Percentiles rank a stretch among this genome's conserved stretches.
phyloP scores from a whole-genome alignment of 495 filamentous ascomycete species.

The Friedmanniomyces simplex region DNA sequence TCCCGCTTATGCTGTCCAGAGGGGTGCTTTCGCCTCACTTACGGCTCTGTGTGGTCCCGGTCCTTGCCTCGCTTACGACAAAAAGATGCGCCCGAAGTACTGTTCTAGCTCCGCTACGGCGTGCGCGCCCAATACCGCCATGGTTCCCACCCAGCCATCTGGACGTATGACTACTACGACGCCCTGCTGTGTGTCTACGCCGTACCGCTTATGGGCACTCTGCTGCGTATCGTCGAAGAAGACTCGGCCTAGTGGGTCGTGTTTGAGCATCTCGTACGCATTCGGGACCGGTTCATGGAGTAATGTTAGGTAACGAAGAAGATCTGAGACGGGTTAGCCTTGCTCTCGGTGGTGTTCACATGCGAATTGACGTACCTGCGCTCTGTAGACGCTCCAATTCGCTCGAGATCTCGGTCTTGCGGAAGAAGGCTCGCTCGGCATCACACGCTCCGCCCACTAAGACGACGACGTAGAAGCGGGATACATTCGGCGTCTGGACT shows the following conservation, averaged over 20 bases:
- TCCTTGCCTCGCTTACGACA: background rate
- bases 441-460: conserved; percentile 27
- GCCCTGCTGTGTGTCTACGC: conserved; percentile 27
- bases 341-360: background rate
- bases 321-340: background rate
- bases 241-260: conserved; percentile 29
- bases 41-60: no score
- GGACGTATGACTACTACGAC: conserved; percentile 35
- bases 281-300: conserved; percentile 27
- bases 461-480: conserved; percentile 31
- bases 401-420: conserved; percentile 1
- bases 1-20: no score
- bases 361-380: background rate
- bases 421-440: conserved; percentile 17
- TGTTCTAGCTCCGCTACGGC: conserved; percentile 24
- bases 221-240: conserved; percentile 31
- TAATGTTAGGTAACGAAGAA: conserved; percentile 24
- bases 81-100: conserved; percentile 27
- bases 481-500: conserved; percentile 32
- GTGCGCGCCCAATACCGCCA: conserved; percentile 13
- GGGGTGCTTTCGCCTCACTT: no score
- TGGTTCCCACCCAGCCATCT: conserved; percentile 38
- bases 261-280: conserved; percentile 33
- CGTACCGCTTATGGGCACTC: conserved; percentile 31
- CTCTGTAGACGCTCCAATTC: background rate